Percentiles rank a stretch among this genome's conserved stretches.
phyloP scores from a whole-genome alignment of 805 yeast genomes.

The Myxozyma lipomycoides region DNA sequence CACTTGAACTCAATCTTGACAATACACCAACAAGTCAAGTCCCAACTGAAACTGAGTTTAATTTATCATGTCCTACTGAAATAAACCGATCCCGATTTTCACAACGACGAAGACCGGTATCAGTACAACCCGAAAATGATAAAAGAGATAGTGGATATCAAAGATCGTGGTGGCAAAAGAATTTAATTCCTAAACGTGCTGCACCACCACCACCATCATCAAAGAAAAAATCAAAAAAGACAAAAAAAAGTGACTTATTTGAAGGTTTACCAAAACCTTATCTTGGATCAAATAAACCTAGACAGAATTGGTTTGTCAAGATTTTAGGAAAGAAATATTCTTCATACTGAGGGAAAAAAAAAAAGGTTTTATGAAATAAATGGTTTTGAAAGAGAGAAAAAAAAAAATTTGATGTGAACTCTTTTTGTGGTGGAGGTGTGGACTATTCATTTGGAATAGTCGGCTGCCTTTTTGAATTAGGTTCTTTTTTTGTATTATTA shows the following conservation, averaged over 20 bases:
- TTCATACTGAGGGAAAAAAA: no score
- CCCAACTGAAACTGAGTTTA: not conserved
- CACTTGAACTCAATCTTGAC: constrained; percentile 1
- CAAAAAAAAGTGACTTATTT: constrained; percentile 6
- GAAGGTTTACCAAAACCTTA: constrained; percentile 9
- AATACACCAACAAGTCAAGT: not conserved
- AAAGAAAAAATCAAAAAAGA: not conserved
- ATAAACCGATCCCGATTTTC: not conserved
- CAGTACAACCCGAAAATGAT: not conserved
- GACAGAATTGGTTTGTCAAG: constrained; percentile 20
- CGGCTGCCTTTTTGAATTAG: no score
- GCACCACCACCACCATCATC: constrained; percentile 13
- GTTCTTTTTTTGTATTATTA: no score
- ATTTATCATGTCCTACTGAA: not conserved
- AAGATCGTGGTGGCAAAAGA: constrained; percentile 14
- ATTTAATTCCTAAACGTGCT: constrained; percentile 9
- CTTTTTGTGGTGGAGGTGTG: not conserved
- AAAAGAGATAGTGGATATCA: not conserved
- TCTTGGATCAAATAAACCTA: constrained; percentile 4
- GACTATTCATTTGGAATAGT: no score
- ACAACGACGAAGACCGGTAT: not conserved
- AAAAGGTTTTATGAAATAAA: no score
- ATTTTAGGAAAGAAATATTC: constrained; percentile 1
- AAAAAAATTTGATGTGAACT: no score
- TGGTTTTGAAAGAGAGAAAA: no score